Conservation (phyloP, 176 grass and related monocot genomes). For the Rhynchospora pubera region DNA sequence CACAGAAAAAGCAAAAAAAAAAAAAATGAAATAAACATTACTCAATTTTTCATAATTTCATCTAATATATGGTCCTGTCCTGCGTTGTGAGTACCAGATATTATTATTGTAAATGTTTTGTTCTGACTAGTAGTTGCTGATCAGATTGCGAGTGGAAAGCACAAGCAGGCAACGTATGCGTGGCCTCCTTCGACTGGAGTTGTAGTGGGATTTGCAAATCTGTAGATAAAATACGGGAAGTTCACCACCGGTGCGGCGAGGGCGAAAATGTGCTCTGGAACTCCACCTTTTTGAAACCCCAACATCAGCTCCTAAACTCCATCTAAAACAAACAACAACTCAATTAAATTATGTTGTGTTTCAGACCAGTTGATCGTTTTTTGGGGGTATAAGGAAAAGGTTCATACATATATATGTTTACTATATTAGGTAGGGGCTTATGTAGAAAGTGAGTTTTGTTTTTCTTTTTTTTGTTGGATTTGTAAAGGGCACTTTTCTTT, state of each 20-base stretch:
- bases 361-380: constrained; percentile 4
- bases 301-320: constrained; percentile 15
- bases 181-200: constrained; percentile 73
- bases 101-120: too few species aligned
- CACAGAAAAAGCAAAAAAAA: background rate
- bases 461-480: constrained; percentile 11
- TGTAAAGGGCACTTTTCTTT: constrained; percentile 24
- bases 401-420: constrained; percentile 11
- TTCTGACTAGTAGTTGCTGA: background rate
- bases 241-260: constrained; percentile 58
- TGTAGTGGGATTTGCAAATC: constrained; percentile 71
- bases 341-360: constrained; percentile 1
- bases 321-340: background rate
- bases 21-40: too few species aligned
- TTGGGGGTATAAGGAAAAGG: background rate
- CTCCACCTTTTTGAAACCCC: constrained; percentile 40
- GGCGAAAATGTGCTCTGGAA: constrained; percentile 30
- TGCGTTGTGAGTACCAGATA: too few species aligned
- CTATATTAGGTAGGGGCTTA: constrained; percentile 6
- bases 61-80: too few species aligned
- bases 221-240: constrained; percentile 63
- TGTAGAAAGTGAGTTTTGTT: constrained; percentile 16
- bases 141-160: constrained; percentile 82
- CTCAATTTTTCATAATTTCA: too few species aligned
- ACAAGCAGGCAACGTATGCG: constrained; percentile 57